Percentiles rank a stretch among this genome's conserved stretches.
These are phyloP conservation scores for Chenopodium quinoa DNA, from an alignment of 148 eudicot species.

Conservation along the genomic window DNA sequence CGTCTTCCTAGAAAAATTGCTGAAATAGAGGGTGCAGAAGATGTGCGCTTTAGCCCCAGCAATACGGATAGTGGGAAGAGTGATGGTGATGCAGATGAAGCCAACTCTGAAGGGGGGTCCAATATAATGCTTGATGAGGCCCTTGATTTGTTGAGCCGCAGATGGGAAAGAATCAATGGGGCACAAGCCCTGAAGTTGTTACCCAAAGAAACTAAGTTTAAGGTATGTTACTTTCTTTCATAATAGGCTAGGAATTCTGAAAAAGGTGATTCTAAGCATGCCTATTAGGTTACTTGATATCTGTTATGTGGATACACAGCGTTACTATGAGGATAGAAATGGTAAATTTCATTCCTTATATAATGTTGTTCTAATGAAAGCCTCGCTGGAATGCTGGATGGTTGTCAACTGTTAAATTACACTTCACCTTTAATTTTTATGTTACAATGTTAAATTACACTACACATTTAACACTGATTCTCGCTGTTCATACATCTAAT, in stretches of 20 bases:
- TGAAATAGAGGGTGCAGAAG: slow-evolving; percentile 92
- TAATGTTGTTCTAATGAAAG: neutral
- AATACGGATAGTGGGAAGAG: slow-evolving; percentile 92
- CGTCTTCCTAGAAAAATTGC: slow-evolving; percentile 69
- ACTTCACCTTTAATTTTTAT: no score
- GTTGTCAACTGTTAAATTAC: neutral
- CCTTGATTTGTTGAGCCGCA: slow-evolving; percentile 75
- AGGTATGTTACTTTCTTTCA: slow-evolving; percentile 44
- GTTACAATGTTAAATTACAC: no score
- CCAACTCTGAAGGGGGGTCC: slow-evolving; percentile 56
- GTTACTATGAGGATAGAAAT: neutral
- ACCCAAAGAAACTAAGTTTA: slow-evolving; percentile 86
- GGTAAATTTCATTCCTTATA: neutral
- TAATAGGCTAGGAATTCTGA: neutral
- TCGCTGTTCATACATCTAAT: neutral
- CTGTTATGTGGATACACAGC: neutral
- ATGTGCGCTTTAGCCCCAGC: slow-evolving; percentile 59
- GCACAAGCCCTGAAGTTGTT: slow-evolving; percentile 89
- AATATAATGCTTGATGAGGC: slow-evolving; percentile 94
- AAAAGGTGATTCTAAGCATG: neutral
- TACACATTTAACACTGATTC: neutral
- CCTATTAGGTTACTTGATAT: neutral
- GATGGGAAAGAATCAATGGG: slow-evolving; percentile 96
- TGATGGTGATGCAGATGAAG: slow-evolving; percentile 87
- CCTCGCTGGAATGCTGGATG: neutral